phyloP scores from a whole-genome alignment of 2,329 filamentous ascomycete genomes.

The Pseudonectria buxi region DNA sequence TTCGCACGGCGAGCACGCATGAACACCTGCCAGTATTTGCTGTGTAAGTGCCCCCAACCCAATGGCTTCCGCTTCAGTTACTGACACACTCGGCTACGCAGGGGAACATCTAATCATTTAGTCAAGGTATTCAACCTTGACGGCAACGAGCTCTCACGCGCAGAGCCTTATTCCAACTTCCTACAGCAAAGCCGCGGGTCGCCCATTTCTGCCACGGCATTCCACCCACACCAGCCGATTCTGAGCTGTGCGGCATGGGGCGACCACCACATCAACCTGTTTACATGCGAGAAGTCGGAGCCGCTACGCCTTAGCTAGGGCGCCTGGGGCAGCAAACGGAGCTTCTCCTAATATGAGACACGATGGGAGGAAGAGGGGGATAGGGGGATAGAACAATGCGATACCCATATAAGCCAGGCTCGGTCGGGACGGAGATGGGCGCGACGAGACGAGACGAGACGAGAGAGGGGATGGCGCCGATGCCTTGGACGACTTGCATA shows the following conservation, averaged over 20 bases:
- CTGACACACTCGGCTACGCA: conserved; percentile 35
- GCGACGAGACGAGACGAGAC: no score
- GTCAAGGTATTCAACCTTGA: conserved; percentile 92
- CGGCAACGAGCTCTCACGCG: conserved; percentile 68
- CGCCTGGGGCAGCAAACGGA: conserved; percentile 13
- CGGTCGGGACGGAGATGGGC: no score
- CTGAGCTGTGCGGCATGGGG: conserved; percentile 80
- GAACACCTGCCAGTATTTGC: conserved; percentile 96
- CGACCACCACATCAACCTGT: conserved; percentile 86
- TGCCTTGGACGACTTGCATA: no score
- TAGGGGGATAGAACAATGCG: no score
- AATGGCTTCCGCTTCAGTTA: no score
- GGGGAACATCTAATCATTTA: conserved; percentile 78
- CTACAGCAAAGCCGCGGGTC: conserved; percentile 71
- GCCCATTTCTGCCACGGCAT: conserved; percentile 82
- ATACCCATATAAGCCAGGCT: no score
- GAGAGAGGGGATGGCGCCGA: no score
- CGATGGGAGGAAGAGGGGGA: not conserved
- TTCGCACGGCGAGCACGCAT: conserved; percentile 84
- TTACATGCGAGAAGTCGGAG: conserved; percentile 56
- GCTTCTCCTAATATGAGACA: conserved; percentile 8
- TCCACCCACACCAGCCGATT: conserved; percentile 91
- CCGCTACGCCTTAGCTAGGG: conserved; percentile 25
- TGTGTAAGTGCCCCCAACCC: conserved; percentile 75
- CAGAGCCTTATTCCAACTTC: conserved; percentile 88